Conservation (phyloP, 257 asterid species). For the Solanum clarkiae region DNA sequence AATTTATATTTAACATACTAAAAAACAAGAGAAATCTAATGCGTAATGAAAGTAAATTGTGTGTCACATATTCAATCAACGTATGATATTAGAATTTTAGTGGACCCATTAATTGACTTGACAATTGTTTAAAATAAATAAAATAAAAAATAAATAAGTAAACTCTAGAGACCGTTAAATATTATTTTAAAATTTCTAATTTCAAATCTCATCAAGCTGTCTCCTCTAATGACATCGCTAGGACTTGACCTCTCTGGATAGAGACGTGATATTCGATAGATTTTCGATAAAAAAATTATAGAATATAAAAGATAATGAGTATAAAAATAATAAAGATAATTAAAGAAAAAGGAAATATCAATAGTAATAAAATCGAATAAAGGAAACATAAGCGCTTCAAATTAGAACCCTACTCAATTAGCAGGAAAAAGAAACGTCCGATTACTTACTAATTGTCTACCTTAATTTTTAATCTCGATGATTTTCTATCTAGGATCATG, state of each 20-base stretch:
- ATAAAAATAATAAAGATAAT: background rate
- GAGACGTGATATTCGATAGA: background rate
- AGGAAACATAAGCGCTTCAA: background rate
- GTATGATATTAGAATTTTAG: background rate
- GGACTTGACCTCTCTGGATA: background rate
- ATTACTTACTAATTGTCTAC: background rate
- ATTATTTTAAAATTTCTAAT: background rate
- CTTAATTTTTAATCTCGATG: background rate
- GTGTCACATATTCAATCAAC: background rate
- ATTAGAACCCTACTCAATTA: background rate
- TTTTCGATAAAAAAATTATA: too few relatives aligned
- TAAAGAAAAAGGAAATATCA: background rate
- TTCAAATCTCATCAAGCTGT: background rate
- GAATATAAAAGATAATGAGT: background rate
- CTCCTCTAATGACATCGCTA: background rate
- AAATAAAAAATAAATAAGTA: background rate
- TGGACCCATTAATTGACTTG: background rate
- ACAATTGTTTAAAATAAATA: background rate
- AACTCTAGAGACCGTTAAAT: background rate
- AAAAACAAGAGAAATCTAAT: background rate
- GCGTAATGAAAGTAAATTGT: background rate
- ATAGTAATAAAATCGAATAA: background rate
- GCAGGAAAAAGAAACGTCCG: background rate
- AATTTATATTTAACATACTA: background rate
- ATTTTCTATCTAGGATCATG: accelerated